Conservation (phyloP, 2,329 filamentous ascomycete species). For the Cladosporium phlei region DNA sequence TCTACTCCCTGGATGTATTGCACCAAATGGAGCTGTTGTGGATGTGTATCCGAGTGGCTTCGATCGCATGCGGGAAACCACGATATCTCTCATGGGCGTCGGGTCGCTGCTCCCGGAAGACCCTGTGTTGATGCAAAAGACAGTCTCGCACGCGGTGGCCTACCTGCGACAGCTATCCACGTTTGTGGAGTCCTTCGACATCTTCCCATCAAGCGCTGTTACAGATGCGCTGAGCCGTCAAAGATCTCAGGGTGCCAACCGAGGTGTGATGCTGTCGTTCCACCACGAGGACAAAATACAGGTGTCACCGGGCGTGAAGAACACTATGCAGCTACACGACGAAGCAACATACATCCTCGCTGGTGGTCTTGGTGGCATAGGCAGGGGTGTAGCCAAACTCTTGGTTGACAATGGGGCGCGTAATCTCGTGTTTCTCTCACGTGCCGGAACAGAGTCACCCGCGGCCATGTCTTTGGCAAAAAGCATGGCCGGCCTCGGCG, state of each 20-base stretch:
- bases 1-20: not conserved
- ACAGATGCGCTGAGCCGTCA: not conserved
- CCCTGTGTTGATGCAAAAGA: not conserved
- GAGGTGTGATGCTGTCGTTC: not conserved
- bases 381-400: not conserved
- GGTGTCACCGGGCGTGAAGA: not conserved
- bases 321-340: not conserved
- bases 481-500: not conserved
- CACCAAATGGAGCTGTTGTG: not conserved
- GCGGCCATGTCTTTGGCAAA: not conserved
- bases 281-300: not conserved
- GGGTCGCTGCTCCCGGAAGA: not conserved
- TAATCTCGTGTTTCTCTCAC: not conserved
- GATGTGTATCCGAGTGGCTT: not conserved
- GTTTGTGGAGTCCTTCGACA: not conserved
- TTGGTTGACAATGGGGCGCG: not conserved
- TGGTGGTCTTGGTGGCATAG: slow-evolving; percentile 3
- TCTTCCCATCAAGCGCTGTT: not conserved
- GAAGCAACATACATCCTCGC: slow-evolving; percentile 1
- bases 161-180: not conserved
- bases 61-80: not conserved
- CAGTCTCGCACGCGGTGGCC: not conserved
- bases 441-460: not conserved
- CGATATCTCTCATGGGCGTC: not conserved
- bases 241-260: not conserved